Conservation (phyloP, 2,329 filamentous ascomycete species). For the Dactylellina haptotyla region DNA sequence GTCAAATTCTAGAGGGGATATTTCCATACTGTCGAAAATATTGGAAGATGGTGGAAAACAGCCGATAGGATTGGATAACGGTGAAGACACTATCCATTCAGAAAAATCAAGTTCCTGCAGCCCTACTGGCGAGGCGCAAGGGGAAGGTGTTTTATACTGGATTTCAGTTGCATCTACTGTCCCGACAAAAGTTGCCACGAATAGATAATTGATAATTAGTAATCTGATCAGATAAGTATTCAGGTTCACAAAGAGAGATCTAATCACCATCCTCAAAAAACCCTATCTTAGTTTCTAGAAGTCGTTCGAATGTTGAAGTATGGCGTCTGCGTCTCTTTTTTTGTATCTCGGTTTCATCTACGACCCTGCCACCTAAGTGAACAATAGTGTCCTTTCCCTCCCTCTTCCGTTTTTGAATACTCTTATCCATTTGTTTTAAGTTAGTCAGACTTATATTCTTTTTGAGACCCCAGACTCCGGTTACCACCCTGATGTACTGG, state of each 20-base stretch:
- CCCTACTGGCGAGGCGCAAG: too few species aligned
- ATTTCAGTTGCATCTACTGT: too few species aligned
- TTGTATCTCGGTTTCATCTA: slow-evolving; percentile 5
- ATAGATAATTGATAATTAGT: too few species aligned
- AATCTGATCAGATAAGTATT: too few species aligned
- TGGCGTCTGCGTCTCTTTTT: slow-evolving; percentile 2
- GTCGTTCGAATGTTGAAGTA: background rate
- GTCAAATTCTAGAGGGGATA: background rate
- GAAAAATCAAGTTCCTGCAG: too few species aligned
- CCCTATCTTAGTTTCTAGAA: background rate
- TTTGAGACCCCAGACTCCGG: slow-evolving; percentile 4
- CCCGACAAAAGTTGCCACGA: too few species aligned
- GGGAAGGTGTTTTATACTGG: too few species aligned
- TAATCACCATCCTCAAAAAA: background rate
- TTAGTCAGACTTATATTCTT: slow-evolving; percentile 1
- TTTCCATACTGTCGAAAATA: too few species aligned
- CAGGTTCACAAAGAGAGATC: too few species aligned
- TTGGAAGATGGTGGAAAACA: too few species aligned
- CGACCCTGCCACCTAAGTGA: background rate
- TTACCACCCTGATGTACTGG: slow-evolving; percentile 21
- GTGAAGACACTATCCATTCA: too few species aligned
- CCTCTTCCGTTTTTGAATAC: background rate
- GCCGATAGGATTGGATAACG: too few species aligned
- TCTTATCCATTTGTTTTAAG: background rate
- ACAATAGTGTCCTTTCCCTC: slow-evolving; percentile 12